Conservation (phyloP, 2,329 filamentous ascomycete genomes). For the Beauveria sp. region DNA sequence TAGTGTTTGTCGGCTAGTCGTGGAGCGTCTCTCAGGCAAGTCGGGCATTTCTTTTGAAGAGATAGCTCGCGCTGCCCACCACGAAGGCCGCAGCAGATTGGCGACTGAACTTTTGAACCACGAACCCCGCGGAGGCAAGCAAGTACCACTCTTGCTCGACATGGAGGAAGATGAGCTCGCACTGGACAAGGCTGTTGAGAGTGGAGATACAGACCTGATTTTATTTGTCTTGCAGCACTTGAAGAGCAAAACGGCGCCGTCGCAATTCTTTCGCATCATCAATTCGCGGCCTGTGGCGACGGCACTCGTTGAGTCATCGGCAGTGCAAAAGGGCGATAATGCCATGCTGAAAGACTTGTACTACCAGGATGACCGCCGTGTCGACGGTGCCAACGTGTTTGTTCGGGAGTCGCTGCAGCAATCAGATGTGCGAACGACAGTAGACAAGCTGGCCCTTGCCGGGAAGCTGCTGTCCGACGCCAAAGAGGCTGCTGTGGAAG, state of each 20-base stretch:
- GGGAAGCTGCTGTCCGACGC: slow-evolving; percentile 76
- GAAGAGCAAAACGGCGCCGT: slow-evolving; percentile 82
- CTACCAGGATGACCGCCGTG: slow-evolving; percentile 88
- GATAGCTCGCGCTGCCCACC: slow-evolving; percentile 86
- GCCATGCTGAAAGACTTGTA: slow-evolving; percentile 87
- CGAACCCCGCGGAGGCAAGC: slow-evolving; percentile 88
- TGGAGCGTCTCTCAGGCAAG: slow-evolving; percentile 78
- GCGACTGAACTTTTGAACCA: slow-evolving; percentile 89
- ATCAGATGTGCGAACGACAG: slow-evolving; percentile 58
- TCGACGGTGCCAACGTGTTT: slow-evolving; percentile 83
- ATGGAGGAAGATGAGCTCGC: slow-evolving; percentile 97
- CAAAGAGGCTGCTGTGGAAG: slow-evolving; percentile 69
- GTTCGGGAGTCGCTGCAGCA: slow-evolving; percentile 75
- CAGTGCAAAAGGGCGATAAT: slow-evolving; percentile 62
- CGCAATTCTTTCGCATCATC: slow-evolving; percentile 86
- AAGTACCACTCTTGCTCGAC: slow-evolving; percentile 83
- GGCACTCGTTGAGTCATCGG: slow-evolving; percentile 80
- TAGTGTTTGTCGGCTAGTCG: slow-evolving; percentile 75
- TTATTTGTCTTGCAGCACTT: slow-evolving; percentile 80
- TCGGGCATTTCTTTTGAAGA: slow-evolving; percentile 92
- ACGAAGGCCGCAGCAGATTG: slow-evolving; percentile 82
- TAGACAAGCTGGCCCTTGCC: slow-evolving; percentile 84
- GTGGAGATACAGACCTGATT: slow-evolving; percentile 89
- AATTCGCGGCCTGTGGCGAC: slow-evolving; percentile 79
- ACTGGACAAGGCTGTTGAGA: slow-evolving; percentile 92